Percentiles rank a stretch among this genome's conserved stretches.
Conservation (phyloP, 2,329 filamentous ascomycete genomes). For the Dryadomyces sulphureus region DNA sequence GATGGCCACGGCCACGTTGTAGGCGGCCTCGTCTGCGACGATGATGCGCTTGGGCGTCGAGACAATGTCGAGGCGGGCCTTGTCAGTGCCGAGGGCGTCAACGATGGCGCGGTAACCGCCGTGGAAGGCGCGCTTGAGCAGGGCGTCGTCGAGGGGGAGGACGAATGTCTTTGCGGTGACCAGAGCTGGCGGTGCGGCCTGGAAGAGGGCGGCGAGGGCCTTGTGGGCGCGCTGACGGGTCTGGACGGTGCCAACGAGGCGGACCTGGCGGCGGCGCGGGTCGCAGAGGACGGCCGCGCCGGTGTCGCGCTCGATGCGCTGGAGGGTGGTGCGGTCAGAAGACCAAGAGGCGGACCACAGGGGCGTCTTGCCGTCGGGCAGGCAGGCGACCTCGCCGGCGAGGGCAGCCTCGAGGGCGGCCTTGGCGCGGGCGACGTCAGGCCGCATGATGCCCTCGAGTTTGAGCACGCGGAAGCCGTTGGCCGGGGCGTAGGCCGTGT, state of each 20-base stretch:
- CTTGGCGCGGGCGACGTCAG: constrained; percentile 19
- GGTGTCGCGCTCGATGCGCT: constrained; percentile 9
- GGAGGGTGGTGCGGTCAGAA: constrained; percentile 9
- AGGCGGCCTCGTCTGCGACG: constrained; percentile 13
- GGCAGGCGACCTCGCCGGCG: constrained; percentile 15
- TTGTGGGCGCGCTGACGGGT: neutral
- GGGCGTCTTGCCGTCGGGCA: constrained; percentile 11
- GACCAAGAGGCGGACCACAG: constrained; percentile 12
- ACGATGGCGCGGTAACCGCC: constrained; percentile 18
- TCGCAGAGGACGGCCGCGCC: constrained; percentile 18
- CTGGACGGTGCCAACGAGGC: constrained; percentile 12
- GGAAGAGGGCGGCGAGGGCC: constrained; percentile 9
- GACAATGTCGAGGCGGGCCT: constrained; percentile 18
- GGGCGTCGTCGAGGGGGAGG: constrained; percentile 12
- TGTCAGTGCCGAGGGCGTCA: constrained; percentile 14
- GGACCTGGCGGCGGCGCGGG: constrained; percentile 15
- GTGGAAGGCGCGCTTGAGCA: constrained; percentile 17
- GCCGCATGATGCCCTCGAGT: constrained; percentile 20
- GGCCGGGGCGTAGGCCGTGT: neutral
- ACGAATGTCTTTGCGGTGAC: neutral
- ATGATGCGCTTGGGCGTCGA: constrained; percentile 19
- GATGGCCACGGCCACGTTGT: neutral
- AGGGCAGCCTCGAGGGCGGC: constrained; percentile 18
- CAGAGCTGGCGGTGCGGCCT: neutral
- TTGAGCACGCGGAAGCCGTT: constrained; percentile 20